Conservation (phyloP, 1,284 basidiomycete species). For the Cryptococcus sp. region DNA sequence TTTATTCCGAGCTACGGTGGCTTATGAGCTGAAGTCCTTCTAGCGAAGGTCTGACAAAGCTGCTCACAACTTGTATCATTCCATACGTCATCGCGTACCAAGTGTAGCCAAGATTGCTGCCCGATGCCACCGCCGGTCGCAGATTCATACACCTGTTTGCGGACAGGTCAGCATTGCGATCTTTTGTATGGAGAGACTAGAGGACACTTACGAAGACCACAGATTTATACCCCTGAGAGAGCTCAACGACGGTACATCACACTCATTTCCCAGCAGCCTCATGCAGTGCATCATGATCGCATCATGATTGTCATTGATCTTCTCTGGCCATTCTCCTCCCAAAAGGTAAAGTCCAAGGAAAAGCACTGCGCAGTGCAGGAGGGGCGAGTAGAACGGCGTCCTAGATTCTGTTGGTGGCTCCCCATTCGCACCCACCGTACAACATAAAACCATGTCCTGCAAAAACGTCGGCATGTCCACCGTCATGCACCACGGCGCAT, state of each 20-base stretch:
- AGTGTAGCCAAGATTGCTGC: constrained; percentile 12
- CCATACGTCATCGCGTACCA: constrained; percentile 15
- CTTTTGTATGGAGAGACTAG: not conserved
- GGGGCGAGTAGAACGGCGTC: constrained; percentile 14
- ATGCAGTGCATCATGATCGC: constrained; percentile 10
- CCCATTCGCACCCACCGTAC: not conserved
- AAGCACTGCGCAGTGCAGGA: constrained; percentile 9
- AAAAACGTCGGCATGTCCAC: constrained; percentile 18
- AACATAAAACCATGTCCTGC: constrained; percentile 8
- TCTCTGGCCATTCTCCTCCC: constrained; percentile 5
- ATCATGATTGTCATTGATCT: not conserved
- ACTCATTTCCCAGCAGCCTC: constrained; percentile 6
- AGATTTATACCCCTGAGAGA: constrained; percentile 17
- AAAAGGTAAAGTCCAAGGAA: constrained; percentile 6
- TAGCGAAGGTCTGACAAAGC: not conserved
- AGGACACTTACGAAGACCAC: constrained; percentile 11
- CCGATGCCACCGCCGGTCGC: not conserved
- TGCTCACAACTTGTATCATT: constrained; percentile 12
- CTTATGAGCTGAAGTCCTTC: not conserved
- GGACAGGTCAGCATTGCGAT: not conserved
- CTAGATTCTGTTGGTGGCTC: not conserved
- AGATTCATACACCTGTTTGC: not conserved
- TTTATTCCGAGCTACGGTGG: constrained; percentile 9
- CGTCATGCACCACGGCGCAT: constrained; percentile 21
- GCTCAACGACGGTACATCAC: constrained; percentile 5